phyloP scores from a whole-genome alignment of 2,329 filamentous ascomycete species.

The Emergomyces pasteurianus region DNA sequence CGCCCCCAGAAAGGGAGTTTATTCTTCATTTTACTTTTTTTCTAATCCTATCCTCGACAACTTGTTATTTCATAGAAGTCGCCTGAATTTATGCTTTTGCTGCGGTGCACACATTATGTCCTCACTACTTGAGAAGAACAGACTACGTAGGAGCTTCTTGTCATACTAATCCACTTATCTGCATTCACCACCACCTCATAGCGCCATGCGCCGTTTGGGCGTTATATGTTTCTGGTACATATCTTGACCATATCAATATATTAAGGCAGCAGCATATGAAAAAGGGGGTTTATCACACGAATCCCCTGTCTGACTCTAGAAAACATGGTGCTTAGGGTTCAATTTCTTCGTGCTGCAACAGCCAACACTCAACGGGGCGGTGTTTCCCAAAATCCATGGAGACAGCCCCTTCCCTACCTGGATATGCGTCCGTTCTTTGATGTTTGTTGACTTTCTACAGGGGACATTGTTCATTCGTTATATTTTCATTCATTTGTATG shows the following conservation, averaged over 20 bases:
- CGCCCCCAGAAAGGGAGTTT: neutral
- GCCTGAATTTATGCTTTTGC: neutral
- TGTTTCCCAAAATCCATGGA: neutral
- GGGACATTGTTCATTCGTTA: neutral
- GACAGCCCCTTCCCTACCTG: neutral
- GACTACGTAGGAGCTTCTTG: neutral
- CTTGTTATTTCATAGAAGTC: neutral
- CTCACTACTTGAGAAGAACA: neutral
- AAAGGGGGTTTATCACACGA: neutral
- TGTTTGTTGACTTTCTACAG: neutral
- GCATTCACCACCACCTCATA: neutral
- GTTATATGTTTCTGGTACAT: neutral
- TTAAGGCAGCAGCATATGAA: neutral
- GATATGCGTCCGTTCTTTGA: neutral
- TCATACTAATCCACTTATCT: neutral
- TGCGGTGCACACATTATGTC: too few species aligned
- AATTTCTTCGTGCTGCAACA: neutral
- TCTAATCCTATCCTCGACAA: neutral
- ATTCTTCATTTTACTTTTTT: neutral
- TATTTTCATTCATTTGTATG: neutral
- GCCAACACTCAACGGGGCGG: neutral
- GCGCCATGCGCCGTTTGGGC: too few species aligned
- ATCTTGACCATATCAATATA: neutral
- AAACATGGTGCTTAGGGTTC: neutral
- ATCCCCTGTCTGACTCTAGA: neutral